Evolutionary conservation across 805 yeast genomes (phyloP).

Genomic region (Priceomyces castillae): DNA sequence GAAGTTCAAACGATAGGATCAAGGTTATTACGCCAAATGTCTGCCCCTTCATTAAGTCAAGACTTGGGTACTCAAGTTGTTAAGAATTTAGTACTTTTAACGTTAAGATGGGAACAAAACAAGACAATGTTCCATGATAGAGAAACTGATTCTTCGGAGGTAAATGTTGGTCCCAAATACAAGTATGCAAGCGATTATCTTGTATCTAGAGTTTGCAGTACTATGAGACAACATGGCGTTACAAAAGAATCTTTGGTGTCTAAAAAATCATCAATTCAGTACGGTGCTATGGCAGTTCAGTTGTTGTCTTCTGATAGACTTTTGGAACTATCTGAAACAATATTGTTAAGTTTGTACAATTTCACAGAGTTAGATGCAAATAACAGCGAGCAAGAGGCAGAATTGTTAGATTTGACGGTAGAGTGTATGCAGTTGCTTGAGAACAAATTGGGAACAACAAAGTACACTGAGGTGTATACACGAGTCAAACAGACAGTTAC

Average conservation of each 20-base stretch:
- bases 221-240: constrained; percentile 63
- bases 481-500: constrained; percentile 60
- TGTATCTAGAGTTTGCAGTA: constrained; percentile 55
- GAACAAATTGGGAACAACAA: constrained; percentile 65
- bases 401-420: constrained; percentile 49
- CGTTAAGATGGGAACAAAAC: constrained; percentile 58
- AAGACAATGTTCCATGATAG: constrained; percentile 32
- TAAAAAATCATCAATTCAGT: constrained; percentile 67
- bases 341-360: constrained; percentile 54
- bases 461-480: constrained; percentile 59
- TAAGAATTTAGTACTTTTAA: constrained; percentile 61
- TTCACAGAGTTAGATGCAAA: constrained; percentile 46
- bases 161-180: constrained; percentile 22
- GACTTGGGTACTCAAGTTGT: constrained; percentile 61
- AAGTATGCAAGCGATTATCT: constrained; percentile 56
- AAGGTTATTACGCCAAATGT: constrained; percentile 70
- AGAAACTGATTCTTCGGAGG: constrained; percentile 18
- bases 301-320: constrained; percentile 44
- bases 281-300: constrained; percentile 63
- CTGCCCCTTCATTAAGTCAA: constrained; percentile 72
- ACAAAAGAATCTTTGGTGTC: constrained; percentile 53
- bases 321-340: constrained; percentile 40
- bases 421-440: constrained; percentile 73
- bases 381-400: constrained; percentile 45
- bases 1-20: constrained; percentile 68